Conservation (phyloP, 2,329 filamentous ascomycete species). For the Fusarium sp. region DNA sequence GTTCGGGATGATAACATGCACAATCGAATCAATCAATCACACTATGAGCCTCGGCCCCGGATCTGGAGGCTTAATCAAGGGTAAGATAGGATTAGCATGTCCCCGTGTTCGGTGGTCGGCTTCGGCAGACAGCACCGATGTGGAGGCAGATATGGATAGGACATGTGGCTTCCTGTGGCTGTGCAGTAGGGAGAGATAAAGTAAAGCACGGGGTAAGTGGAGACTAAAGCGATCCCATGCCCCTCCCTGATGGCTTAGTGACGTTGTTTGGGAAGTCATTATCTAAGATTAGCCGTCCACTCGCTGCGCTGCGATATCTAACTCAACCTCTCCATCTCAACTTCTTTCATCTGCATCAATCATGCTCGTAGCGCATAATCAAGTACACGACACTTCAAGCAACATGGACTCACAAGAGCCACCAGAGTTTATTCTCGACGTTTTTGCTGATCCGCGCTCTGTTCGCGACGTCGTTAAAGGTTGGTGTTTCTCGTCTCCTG, state of each 20-base stretch:
- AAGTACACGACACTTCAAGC: conserved; percentile 32
- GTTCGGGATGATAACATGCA: conserved; percentile 19
- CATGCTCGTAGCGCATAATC: conserved; percentile 43
- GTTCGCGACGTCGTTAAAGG: conserved; percentile 95
- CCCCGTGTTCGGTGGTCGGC: conserved; percentile 22
- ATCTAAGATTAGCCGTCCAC: conserved; percentile 9
- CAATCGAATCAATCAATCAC: conserved; percentile 15
- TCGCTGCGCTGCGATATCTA: conserved; percentile 4
- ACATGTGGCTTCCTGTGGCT: conserved; percentile 3
- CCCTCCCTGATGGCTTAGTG: conserved; percentile 24
- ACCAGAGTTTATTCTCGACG: conserved; percentile 92
- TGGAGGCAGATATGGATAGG: conserved; percentile 10
- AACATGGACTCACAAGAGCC: conserved; percentile 66
- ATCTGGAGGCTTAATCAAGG: conserved; percentile 27
- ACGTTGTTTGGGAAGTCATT: conserved; percentile 24
- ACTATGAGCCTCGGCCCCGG: conserved; percentile 30
- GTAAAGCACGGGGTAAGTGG: conserved; percentile 30
- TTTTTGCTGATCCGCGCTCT: conserved; percentile 89
- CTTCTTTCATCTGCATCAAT: conserved; percentile 10
- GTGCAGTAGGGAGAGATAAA: background rate
- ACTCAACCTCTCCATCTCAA: conserved; percentile 12
- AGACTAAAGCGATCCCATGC: conserved; percentile 17
- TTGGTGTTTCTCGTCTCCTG: conserved; percentile 53
- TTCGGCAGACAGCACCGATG: conserved; percentile 18
- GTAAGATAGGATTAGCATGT: conserved; percentile 11